phyloP scores from a whole-genome alignment of 1,139 yeast species.

The Debaryomyces nepalensis region DNA sequence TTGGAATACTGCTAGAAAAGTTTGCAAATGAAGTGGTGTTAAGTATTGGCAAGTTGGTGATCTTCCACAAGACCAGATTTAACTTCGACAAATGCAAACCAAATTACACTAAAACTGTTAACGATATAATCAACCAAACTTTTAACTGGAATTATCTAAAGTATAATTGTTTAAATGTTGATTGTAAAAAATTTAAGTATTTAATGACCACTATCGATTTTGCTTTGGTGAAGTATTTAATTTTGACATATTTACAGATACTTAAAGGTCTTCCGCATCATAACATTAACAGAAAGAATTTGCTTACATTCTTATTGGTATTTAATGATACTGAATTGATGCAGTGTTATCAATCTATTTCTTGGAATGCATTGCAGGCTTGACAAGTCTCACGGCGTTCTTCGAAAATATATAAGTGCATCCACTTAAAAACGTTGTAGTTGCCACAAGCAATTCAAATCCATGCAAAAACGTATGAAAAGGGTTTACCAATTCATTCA shows the following conservation, averaged over 20 bases:
- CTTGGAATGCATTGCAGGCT: conserved; percentile 28
- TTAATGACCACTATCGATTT: conserved; percentile 4
- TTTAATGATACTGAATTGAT: conserved; percentile 14
- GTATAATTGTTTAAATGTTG: conserved; percentile 9
- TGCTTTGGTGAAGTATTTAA: conserved; percentile 4
- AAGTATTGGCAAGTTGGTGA: conserved; percentile 13
- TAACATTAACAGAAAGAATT: conserved; percentile 10
- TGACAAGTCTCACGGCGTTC: conserved; percentile 61
- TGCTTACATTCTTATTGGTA: conserved; percentile 14
- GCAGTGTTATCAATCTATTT: conserved; percentile 14
- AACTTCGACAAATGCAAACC: conserved; percentile 3
- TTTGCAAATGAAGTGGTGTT: conserved; percentile 11
- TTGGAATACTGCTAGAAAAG: not conserved
- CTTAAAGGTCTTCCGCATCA: conserved; percentile 4
- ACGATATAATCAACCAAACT: conserved; percentile 5
- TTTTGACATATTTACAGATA: conserved; percentile 5
- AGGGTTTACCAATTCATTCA: conserved; percentile 16
- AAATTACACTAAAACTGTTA: conserved; percentile 5
- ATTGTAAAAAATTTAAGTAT: conserved; percentile 8
- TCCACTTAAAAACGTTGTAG: conserved; percentile 82
- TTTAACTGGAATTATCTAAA: conserved; percentile 4
- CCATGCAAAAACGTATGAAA: conserved; percentile 21
- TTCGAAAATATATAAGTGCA: conserved; percentile 71
- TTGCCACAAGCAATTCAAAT: conserved; percentile 56
- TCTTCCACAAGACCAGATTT: conserved; percentile 6